phyloP scores from a whole-genome alignment of 495 filamentous ascomycete genomes.

The Tuber indicum region DNA sequence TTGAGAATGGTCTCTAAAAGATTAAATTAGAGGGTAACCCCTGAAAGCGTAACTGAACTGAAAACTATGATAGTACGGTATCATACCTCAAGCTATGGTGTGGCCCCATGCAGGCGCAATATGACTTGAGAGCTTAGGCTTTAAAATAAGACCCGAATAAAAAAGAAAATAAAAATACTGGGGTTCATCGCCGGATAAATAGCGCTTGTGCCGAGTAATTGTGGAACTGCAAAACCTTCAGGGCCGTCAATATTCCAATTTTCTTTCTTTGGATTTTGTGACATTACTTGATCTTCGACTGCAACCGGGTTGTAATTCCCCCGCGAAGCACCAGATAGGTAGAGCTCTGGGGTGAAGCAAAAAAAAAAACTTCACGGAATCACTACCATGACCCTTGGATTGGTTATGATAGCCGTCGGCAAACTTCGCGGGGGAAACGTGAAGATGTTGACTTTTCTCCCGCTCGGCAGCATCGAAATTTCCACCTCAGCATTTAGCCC shows the following conservation, averaged over 20 bases:
- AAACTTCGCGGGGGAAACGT: too few species aligned
- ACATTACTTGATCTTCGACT: background rate
- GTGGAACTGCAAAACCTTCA: background rate
- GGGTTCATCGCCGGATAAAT: background rate
- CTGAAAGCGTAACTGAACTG: background rate
- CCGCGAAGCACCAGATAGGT: too few species aligned
- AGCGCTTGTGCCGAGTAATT: background rate
- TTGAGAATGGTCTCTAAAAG: background rate
- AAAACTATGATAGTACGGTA: background rate
- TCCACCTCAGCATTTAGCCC: too few species aligned
- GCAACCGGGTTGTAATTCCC: background rate
- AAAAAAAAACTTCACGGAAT: too few species aligned
- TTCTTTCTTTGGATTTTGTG: background rate
- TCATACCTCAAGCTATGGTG: background rate
- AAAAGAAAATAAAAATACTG: background rate
- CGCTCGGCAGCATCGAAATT: too few species aligned
- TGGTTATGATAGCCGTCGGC: too few species aligned
- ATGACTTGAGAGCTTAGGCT: background rate
- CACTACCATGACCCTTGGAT: too few species aligned
- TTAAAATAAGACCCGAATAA: background rate
- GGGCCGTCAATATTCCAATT: background rate
- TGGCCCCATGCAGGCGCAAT: background rate
- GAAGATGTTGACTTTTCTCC: too few species aligned
- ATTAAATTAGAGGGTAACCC: background rate
- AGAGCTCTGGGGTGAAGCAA: too few species aligned